Evolutionary conservation across 176 grass and related monocot species (phyloP).

Genomic region (Hordeum marinum): DNA sequence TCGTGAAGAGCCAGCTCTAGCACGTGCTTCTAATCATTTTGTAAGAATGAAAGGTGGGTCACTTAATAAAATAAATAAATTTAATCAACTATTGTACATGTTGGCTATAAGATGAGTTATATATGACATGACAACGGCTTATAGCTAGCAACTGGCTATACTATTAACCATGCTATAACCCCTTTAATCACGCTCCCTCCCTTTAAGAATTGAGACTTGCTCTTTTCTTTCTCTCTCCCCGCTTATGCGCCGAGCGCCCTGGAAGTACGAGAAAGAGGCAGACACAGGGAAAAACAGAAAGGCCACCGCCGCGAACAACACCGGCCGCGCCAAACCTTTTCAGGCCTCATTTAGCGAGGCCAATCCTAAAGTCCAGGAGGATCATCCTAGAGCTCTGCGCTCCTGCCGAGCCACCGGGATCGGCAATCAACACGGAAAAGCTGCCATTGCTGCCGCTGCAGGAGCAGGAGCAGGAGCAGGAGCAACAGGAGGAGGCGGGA

Average conservation of each 20-base stretch:
- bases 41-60: no score
- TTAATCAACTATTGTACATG: no score
- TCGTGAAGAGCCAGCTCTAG: no score
- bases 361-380: neutral
- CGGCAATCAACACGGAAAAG: neutral
- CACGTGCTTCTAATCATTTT: no score
- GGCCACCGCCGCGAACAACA: neutral
- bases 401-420: neutral
- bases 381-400: neutral
- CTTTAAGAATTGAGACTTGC: neutral
- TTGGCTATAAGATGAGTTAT: no score
- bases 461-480: neutral
- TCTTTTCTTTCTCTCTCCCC: neutral
- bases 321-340: neutral
- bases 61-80: no score
- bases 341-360: neutral
- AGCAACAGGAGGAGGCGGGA: neutral
- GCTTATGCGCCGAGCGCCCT: neutral
- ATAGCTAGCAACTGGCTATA: no score
- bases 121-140: no score
- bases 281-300: conserved; percentile 18
- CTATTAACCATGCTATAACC: no score
- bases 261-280: conserved; percentile 18
- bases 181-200: neutral
- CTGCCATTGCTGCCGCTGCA: neutral